Evolutionary conservation across 805 yeast species (phyloP).

Genomic region (Nakazawaea wickerhamii): DNA sequence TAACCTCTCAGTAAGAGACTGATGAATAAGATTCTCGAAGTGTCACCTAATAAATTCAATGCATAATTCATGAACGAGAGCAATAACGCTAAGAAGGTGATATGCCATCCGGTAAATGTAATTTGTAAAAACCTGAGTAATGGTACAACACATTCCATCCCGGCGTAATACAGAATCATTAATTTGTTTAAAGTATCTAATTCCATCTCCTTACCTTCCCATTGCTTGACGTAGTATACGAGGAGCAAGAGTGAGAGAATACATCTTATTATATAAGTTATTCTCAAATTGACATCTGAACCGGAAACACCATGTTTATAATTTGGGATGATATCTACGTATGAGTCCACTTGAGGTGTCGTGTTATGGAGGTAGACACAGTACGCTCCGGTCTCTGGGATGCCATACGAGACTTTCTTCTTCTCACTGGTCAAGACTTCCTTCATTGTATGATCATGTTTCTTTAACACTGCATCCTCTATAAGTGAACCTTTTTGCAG

Average conservation of each 20-base stretch:
- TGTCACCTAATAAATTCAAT: not conserved
- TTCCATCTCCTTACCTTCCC: conserved; percentile 8
- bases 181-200: conserved; percentile 5
- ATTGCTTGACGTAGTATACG: not conserved
- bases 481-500: not conserved
- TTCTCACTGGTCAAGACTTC: not conserved
- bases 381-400: conserved; percentile 3
- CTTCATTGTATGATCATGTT: not conserved
- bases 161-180: conserved; percentile 2
- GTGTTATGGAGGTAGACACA: conserved; percentile 1
- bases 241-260: not conserved
- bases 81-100: not conserved
- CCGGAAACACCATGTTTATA: not conserved
- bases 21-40: not conserved
- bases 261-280: not conserved
- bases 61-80: not conserved
- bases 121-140: not conserved
- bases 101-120: not conserved
- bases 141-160: not conserved
- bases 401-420: not conserved
- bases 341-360: not conserved
- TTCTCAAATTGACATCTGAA: not conserved
- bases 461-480: not conserved
- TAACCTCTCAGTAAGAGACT: conserved; percentile 4
- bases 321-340: not conserved